Conservation (phyloP, 164 flowering plant species). For the Brasenia schreberi region DNA sequence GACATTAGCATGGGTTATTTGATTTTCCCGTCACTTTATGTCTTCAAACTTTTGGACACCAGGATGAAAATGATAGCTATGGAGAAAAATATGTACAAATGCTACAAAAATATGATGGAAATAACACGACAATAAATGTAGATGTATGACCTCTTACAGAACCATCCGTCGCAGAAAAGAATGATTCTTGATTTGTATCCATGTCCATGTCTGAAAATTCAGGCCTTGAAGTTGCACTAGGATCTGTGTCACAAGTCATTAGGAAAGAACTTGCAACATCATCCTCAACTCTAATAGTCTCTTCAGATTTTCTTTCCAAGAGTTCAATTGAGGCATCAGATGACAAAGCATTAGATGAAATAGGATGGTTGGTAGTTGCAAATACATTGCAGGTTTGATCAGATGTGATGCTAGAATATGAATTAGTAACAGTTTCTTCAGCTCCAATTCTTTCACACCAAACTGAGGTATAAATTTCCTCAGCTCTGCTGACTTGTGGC, state of each 20-base stretch:
- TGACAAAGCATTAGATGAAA: neutral
- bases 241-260: neutral
- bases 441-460: neutral
- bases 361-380: neutral
- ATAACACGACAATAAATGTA: too few relatives aligned
- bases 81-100: too few relatives aligned
- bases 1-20: too few relatives aligned
- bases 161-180: neutral
- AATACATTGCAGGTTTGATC: neutral
- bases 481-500: conserved; percentile 73
- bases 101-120: too few relatives aligned
- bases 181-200: neutral
- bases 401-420: neutral
- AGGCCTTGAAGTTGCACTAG: neutral
- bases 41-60: too few relatives aligned
- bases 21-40: too few relatives aligned
- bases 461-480: conserved; percentile 46
- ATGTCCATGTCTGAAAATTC: neutral
- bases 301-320: neutral
- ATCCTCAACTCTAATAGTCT: neutral
- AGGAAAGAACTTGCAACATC: neutral
- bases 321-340: neutral
- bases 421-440: neutral
- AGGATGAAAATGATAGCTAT: too few relatives aligned
- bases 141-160: neutral